These are phyloP conservation scores for Aschersonia sp. DNA, from an alignment of 2,329 filamentous ascomycete species.

Conservation along the genomic window DNA sequence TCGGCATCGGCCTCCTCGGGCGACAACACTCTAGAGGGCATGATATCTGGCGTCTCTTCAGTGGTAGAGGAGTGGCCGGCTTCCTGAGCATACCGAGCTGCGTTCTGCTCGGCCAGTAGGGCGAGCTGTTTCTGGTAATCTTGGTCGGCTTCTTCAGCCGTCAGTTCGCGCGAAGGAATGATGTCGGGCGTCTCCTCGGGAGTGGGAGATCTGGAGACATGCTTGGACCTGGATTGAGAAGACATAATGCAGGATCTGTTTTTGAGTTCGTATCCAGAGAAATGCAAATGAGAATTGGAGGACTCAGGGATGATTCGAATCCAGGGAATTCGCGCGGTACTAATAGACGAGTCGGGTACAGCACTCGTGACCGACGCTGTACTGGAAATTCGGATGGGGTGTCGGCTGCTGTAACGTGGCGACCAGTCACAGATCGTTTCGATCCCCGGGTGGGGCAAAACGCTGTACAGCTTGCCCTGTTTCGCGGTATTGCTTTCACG, in stretches of 20 bases:
- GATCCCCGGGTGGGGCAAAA: background rate
- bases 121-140: slow-evolving; percentile 1
- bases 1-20: slow-evolving; percentile 2
- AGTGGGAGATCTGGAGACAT: background rate
- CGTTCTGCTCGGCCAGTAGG: background rate
- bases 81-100: background rate
- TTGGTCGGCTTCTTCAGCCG: background rate
- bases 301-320: background rate
- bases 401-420: background rate
- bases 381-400: background rate
- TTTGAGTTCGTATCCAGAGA: background rate
- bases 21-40: background rate
- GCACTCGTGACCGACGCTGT: background rate
- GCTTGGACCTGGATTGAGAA: background rate
- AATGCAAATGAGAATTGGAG: background rate
- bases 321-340: background rate
- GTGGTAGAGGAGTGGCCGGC: background rate
- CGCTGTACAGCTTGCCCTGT: background rate
- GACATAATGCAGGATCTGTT: background rate
- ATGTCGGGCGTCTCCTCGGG: background rate
- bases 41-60: background rate
- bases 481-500: background rate
- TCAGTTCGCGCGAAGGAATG: background rate
- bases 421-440: background rate
- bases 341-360: background rate